phyloP scores from a whole-genome alignment of 2,329 filamentous ascomycete species.

The Pseudocercospora crystallina region DNA sequence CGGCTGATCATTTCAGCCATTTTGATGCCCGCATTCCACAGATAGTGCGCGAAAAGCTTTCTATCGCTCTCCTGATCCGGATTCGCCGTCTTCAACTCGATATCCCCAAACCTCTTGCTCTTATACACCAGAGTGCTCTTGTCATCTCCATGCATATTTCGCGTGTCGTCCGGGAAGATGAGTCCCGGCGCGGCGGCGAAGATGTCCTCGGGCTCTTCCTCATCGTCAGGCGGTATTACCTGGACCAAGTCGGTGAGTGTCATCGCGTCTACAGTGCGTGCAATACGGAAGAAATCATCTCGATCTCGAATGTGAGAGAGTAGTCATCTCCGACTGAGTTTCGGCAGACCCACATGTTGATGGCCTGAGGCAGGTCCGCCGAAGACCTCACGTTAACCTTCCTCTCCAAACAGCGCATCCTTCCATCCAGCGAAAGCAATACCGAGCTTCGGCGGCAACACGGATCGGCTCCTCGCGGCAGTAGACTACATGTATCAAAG shows the following conservation, averaged over 20 bases:
- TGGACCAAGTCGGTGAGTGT: slow-evolving; percentile 31
- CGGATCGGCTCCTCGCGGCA: slow-evolving; percentile 6
- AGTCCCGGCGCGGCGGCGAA: slow-evolving; percentile 60
- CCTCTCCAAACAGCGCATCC: not conserved
- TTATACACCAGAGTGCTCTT: slow-evolving; percentile 60
- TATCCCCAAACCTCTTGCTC: slow-evolving; percentile 33
- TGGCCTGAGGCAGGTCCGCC: no score
- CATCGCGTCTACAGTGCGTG: slow-evolving; percentile 6
- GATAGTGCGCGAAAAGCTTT: slow-evolving; percentile 66
- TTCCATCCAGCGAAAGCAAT: not conserved
- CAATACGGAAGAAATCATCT: no score
- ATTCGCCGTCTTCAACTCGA: slow-evolving; percentile 45
- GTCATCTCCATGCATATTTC: slow-evolving; percentile 65
- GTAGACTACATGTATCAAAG: not conserved
- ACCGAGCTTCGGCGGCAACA: slow-evolving; percentile 15
- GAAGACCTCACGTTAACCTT: no score
- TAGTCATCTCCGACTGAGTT: no score
- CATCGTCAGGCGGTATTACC: slow-evolving; percentile 23
- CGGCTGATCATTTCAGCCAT: slow-evolving; percentile 45
- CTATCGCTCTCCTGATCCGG: slow-evolving; percentile 56
- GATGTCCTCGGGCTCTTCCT: slow-evolving; percentile 39
- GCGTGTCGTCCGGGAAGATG: slow-evolving; percentile 68
- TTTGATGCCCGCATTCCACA: slow-evolving; percentile 65
- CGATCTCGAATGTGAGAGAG: no score
- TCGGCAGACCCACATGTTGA: no score